Evolutionary conservation across 352 stramenopile species (phyloP).

Genomic region (Globisporangium perplexum): DNA sequence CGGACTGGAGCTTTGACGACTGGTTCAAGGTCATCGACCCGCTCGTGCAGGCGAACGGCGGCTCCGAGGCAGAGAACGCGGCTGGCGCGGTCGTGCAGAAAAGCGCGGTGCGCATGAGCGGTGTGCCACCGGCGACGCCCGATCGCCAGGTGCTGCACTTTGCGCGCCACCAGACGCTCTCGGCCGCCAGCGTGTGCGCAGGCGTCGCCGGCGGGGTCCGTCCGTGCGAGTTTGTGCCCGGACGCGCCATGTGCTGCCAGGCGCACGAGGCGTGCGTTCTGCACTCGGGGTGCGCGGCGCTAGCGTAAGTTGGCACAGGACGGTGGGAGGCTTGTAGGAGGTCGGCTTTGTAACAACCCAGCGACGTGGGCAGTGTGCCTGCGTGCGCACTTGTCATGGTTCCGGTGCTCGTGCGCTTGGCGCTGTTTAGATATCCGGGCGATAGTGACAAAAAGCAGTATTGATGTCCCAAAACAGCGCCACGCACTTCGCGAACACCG

Average conservation of each 20-base stretch:
- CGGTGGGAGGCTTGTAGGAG: no score
- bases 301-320: no score
- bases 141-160: slow-evolving; percentile 59
- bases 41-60: slow-evolving; percentile 27
- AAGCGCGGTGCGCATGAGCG: slow-evolving; percentile 27
- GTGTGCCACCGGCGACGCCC: slow-evolving; percentile 28
- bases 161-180: slow-evolving; percentile 23
- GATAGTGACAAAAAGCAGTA: no score
- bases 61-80: slow-evolving; percentile 1
- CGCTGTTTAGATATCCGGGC: no score
- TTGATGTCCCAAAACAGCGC: no score
- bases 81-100: neutral
- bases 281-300: slow-evolving; percentile 34
- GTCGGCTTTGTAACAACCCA: no score
- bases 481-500: no score
- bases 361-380: no score
- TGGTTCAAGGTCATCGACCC: slow-evolving; percentile 53
- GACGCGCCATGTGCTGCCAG: slow-evolving; percentile 68
- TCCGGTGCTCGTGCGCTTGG: no score
- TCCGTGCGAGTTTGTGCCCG: slow-evolving; percentile 58
- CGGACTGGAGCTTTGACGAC: slow-evolving; percentile 44
- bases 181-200: slow-evolving; percentile 33
- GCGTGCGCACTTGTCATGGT: no score
- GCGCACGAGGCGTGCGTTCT: slow-evolving; percentile 66
- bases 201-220: slow-evolving; percentile 27